Conservation (phyloP, 2,329 filamentous ascomycete genomes). For the Pseudocercospora pini-densiflorae region DNA sequence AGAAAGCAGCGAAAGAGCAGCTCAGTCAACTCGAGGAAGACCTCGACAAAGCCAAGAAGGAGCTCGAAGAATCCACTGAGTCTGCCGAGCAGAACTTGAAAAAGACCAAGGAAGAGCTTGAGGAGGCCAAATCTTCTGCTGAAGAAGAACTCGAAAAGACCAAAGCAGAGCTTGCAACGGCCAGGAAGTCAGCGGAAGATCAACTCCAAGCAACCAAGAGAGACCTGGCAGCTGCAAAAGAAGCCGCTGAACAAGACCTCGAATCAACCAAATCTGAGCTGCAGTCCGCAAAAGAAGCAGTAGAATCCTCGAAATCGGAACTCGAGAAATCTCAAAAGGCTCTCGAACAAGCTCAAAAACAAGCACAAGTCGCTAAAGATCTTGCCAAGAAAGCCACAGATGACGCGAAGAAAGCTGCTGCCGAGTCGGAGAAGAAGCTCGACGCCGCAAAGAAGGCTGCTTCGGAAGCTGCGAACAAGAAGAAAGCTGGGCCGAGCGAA, state of each 20-base stretch:
- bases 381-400: slow-evolving; percentile 5
- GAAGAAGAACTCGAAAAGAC: slow-evolving; percentile 8
- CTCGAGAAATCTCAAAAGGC: background rate
- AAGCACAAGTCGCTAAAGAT: background rate
- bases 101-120: slow-evolving; percentile 20
- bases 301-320: background rate
- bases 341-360: background rate
- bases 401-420: slow-evolving; percentile 11
- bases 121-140: slow-evolving; percentile 8
- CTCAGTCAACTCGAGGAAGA: slow-evolving; percentile 15
- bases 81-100: slow-evolving; percentile 23
- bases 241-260: background rate
- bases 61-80: slow-evolving; percentile 14
- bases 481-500: background rate
- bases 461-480: background rate
- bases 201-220: background rate
- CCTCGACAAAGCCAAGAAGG: slow-evolving; percentile 15
- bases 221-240: background rate
- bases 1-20: slow-evolving; percentile 21
- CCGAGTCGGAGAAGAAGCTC: background rate
- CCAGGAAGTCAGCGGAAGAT: background rate
- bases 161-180: slow-evolving; percentile 8
- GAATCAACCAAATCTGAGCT: background rate
- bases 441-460: background rate
- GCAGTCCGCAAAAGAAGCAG: background rate